Conservation (phyloP, 352 stramenopile genomes). For the Globisporangium echinulatum region DNA sequence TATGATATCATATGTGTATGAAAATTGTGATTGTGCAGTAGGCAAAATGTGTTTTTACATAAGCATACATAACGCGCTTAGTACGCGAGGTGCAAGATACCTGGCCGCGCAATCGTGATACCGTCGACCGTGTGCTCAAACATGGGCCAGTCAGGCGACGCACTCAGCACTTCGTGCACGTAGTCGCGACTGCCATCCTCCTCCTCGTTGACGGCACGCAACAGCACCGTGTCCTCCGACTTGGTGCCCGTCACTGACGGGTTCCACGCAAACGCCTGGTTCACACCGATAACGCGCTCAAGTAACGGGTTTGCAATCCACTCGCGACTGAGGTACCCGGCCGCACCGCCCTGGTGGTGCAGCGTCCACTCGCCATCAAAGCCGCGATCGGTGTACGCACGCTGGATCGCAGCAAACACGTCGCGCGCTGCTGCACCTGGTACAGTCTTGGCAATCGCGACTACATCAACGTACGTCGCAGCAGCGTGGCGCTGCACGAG, state of each 20-base stretch:
- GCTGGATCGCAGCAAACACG: constrained; percentile 49
- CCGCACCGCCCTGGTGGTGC: constrained; percentile 59
- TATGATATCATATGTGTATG: too few species aligned
- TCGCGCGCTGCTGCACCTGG: constrained; percentile 28
- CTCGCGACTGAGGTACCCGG: constrained; percentile 65
- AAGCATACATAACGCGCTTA: too few species aligned
- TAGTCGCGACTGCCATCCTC: too few species aligned
- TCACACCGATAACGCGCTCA: too few species aligned
- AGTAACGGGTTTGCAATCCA: too few species aligned
- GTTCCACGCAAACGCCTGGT: constrained; percentile 74
- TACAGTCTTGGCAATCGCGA: constrained; percentile 36
- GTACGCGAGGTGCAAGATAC: constrained; percentile 45
- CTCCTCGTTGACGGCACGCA: too few species aligned
- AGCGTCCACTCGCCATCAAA: constrained; percentile 58
- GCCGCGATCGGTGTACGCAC: constrained; percentile 44
- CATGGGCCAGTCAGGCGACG: constrained; percentile 30
- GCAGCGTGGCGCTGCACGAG: constrained; percentile 51
- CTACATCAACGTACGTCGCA: constrained; percentile 62
- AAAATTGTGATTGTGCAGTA: too few species aligned
- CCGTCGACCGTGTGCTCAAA: constrained; percentile 41
- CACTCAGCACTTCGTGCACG: too few species aligned
- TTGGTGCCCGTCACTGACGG: constrained; percentile 67
- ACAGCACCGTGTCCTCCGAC: constrained; percentile 63
- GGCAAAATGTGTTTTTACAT: too few species aligned
- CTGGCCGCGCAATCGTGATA: constrained; percentile 32